Conservation (phyloP, 1,284 basidiomycete species). For the Porodaedalea pini region DNA sequence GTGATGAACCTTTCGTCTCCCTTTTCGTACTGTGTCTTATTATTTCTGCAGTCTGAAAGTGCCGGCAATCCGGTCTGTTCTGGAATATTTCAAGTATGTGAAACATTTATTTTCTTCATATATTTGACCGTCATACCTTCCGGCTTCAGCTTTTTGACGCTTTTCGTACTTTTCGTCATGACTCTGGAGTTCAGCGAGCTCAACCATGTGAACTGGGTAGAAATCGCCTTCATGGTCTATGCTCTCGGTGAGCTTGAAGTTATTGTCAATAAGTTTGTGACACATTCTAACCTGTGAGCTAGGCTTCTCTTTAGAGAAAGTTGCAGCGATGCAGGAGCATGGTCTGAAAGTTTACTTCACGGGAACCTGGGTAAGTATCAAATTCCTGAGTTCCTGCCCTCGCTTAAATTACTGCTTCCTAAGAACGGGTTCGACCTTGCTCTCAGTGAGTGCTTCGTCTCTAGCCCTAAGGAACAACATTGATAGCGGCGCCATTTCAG, state of each 20-base stretch:
- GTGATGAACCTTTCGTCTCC: conserved; percentile 21
- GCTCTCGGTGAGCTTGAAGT: conserved; percentile 47
- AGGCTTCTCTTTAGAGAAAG: conserved; percentile 86
- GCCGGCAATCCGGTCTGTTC: conserved; percentile 81
- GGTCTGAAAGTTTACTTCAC: conserved; percentile 84
- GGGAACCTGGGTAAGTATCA: conserved; percentile 66
- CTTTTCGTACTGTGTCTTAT: not conserved
- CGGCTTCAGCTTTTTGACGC: conserved; percentile 64
- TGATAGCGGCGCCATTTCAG: conserved; percentile 39
- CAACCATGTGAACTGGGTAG: conserved; percentile 58
- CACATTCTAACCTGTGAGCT: conserved; percentile 1
- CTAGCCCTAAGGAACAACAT: not conserved
- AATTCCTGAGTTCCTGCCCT: not conserved
- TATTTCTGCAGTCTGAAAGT: conserved; percentile 72
- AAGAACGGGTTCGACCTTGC: conserved; percentile 90
- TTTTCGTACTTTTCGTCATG: conserved; percentile 82
- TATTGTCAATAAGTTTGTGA: not conserved
- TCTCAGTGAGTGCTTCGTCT: conserved; percentile 52
- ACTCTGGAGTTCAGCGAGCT: conserved; percentile 72
- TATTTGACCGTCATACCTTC: conserved; percentile 14
- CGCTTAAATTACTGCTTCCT: not conserved
- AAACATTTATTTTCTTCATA: not conserved
- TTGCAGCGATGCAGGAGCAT: conserved; percentile 93
- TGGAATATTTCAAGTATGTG: conserved; percentile 80
- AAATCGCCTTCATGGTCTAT: conserved; percentile 79